Base-by-base conservation (phyloP, 352 stramenopile species). In the Phytophthora podocarpi region DNA sequence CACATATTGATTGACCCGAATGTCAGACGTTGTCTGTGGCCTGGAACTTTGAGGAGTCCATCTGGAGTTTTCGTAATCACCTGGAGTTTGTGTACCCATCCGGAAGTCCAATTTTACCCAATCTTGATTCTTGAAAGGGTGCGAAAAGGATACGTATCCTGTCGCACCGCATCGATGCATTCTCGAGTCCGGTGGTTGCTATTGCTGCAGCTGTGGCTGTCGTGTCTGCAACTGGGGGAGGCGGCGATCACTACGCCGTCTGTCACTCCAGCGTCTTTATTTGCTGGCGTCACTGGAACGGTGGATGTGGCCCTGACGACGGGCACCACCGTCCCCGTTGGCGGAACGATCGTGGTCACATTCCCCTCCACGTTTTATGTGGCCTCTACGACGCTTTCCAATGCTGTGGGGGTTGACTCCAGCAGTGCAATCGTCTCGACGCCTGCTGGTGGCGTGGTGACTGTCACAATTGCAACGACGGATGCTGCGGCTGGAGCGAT, bases 361-460 rank as follows among this genome's bases (percentile, higher is more conserved):
- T 91, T 89, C 54, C 76, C 82, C 1, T 39, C 72, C 6, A 65
- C 65, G 5, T 91, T 87, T 59, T 76, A 72, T 26, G 72, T 89
- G 30, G 53, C 58, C 9, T 57, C 68, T 0, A n/a, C 58, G 1
- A 20, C 55, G 0, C 32, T 81, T n/a, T 34, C 63, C 4, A 68
- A 62, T 41, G 20, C 12, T 6, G 50, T 30, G 11, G 76, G 73
- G 3, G 36, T 91, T 7, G 40, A 76, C 26, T 4, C 46, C 4
- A 26, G 48, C 13, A 77, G 68, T 21, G 67, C 68, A 2, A 32
- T 87, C 0, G 32, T 49, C 5, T 55, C 70, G 39, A 66, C 64
- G 3, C 26, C 70, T 12, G 56, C 68, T 16, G 71, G 45, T 21
- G 60, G 69, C 15, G 52, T 56, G 12, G 64, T 74, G 10, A 78